Evolutionary conservation across 805 yeast species (phyloP), one percentile per base, ranked within the genome.

Genomic region (Myxozyma mucilagina): DNA sequence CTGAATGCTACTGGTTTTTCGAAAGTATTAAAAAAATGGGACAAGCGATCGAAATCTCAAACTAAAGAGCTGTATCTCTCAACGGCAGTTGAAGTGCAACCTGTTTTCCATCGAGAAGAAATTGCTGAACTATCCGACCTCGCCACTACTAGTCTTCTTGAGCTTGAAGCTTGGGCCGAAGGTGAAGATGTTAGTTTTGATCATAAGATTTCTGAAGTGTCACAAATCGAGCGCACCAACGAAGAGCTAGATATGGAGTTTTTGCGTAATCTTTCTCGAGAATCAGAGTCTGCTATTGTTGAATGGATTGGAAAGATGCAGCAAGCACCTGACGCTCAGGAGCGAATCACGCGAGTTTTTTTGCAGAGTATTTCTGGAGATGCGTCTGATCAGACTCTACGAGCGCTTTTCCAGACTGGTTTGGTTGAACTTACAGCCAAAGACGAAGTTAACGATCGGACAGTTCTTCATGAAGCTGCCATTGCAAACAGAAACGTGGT

Each of bases 21-120:
- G 24, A 94, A 94, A 75, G 97, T 90, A 34, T 82, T 94, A 70
- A 94, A 94, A 74, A 94, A 94, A 76, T 94, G 99, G 99, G 99
- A 94, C 75, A 94, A 94, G 75, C 80, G 97, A 64, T 90, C 97
- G 24, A 91, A 93, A 70, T 89, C 97, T 2, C 96, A 90, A 68
- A 91, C 97, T 6, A 91, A 92, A 71, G 99, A 94, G 72, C 79
- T 94, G 54, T 94, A 92, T 72, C 80, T 94, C 52, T 85, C 90
- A 35, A 87, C 97, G 0, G 97, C 97, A 0, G 96, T 94, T 13
- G 90, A 90, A 63, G 97, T 94, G 5, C 99, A 94, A 74, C 98
- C 99, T 0, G 96, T 93, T 11, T 94, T 94, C 76, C 96, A 94
- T 70, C 84, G 96, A 64, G 87, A 88, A 65, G 93, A 89, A 69